These are phyloP conservation scores for Blepharisma japonicum DNA, from an alignment of 73 alveolate species.

Conservation along the genomic window DNA sequence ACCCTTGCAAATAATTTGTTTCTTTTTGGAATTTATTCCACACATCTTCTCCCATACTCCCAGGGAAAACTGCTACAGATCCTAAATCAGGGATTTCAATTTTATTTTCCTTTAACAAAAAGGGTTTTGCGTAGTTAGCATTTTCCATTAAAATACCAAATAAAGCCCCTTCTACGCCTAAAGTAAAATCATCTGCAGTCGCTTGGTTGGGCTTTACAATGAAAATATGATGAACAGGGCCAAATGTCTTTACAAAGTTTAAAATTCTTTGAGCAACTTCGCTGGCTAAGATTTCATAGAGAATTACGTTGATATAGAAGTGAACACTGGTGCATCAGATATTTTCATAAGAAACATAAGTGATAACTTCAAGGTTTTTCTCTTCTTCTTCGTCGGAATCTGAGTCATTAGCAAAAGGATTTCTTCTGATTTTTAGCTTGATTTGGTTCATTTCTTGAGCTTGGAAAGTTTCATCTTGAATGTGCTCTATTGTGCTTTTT, in stretches of 20 bases:
- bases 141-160: background rate
- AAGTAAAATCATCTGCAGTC: background rate
- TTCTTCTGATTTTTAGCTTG: too few species aligned
- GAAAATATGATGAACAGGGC: background rate
- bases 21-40: constrained; percentile 8
- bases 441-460: too few species aligned
- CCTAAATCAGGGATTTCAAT: background rate
- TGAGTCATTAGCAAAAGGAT: too few species aligned
- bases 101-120: background rate
- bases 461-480: too few species aligned
- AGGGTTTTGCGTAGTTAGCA: background rate
- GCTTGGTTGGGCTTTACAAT: background rate
- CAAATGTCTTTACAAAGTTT: background rate
- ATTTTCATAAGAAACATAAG: background rate
- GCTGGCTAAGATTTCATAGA: background rate
- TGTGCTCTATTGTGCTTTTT: too few species aligned
- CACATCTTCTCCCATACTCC: constrained; percentile 1
- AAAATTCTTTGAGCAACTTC: background rate
- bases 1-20: constrained; percentile 3
- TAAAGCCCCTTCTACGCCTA: constrained; percentile 10
- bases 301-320: background rate
- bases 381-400: constrained; percentile 2
- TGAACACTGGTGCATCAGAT: background rate
- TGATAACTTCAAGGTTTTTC: background rate
- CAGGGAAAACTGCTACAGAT: background rate